These are phyloP conservation scores for Antitrichia curtipendula DNA, from an alignment of 225 moss, liverwort and hornwort genomes.

Conservation along the genomic window DNA sequence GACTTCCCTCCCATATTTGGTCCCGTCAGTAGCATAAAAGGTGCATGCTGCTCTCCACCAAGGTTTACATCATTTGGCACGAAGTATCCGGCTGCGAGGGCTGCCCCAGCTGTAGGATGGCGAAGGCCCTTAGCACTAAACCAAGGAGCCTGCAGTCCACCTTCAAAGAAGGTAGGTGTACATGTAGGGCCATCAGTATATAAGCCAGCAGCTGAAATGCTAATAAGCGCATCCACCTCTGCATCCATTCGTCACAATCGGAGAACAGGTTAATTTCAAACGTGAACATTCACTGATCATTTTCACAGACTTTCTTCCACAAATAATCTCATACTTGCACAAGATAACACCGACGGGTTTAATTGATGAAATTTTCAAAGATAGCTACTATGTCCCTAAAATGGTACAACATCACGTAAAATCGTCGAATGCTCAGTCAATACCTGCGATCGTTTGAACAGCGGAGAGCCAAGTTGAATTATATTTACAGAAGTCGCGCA, in stretches of 20 bases:
- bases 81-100: slow-evolving; percentile 56
- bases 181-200: slow-evolving; percentile 54
- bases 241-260: slow-evolving; percentile 5
- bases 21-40: slow-evolving; percentile 91
- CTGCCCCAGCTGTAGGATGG: slow-evolving; percentile 62
- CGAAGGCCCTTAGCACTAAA: slow-evolving; percentile 63
- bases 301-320: neutral
- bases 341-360: neutral
- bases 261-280: neutral
- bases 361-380: neutral
- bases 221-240: slow-evolving; percentile 93
- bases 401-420: neutral
- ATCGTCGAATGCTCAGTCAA: neutral
- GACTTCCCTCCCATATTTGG: slow-evolving; percentile 99
- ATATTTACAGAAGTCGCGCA: slow-evolving; percentile 66
- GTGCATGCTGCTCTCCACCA: slow-evolving; percentile 56
- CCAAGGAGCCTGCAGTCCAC: slow-evolving; percentile 14
- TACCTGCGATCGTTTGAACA: slow-evolving; percentile 82
- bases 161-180: slow-evolving; percentile 44
- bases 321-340: neutral
- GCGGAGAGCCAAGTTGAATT: slow-evolving; percentile 66
- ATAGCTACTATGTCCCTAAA: neutral
- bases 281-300: neutral
- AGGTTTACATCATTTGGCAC: slow-evolving; percentile 83
- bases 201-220: slow-evolving; percentile 64